Base-by-base conservation (phyloP, 768 basidiomycete genomes). In the Boletus patriciae region DNA sequence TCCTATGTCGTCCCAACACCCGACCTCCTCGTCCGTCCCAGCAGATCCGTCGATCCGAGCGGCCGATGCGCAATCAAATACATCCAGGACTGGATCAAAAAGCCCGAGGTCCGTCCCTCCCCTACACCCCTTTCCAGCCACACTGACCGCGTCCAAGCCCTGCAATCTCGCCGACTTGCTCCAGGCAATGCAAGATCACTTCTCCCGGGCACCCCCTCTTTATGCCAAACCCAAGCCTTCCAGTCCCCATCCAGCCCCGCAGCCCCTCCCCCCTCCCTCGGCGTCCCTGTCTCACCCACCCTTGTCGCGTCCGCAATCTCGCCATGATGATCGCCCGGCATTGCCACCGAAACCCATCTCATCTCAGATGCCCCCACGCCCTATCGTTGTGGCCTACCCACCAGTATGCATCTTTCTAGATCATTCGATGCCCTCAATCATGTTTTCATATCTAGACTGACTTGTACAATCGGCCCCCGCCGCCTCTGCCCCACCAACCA, bases 1-100 rank as follows among this genome's bases (percentile, higher is more conserved):
- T 80, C 80, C 21, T 98, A 93, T 75, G 94, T 99, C 62, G 89
- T 93, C 13, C 96, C 97, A 34, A 97, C 93, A 3, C 82, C 77
- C 51, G 87, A 91, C 66, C 93, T 99, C 87, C 86, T 94, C 57
- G 84, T 99, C 64, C 86, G 86, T 62, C 80, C 91, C 12, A 83
- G 87, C 21, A 81, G 78, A 44, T 78, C 82, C 66, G 80, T 98
- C 64, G 94, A 98, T 65, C 81, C 90, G 52, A 92, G 88, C 67
- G 95, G 90, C 21, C 78, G 80, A 60, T 92, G 84, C 66, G 76
- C 72, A 40, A 77, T 86, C 40, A 82, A 86, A 40, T 96, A 93
- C 69, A 67, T 89, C 46, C 80, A 79, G 44, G 76, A 85, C 55
- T 98, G 97, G 97, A 76, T 80, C 53, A 79, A 83, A 63, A 94